Base-by-base conservation (phyloP, 2,329 filamentous ascomycete genomes). In the Zasmidium angulare region DNA sequence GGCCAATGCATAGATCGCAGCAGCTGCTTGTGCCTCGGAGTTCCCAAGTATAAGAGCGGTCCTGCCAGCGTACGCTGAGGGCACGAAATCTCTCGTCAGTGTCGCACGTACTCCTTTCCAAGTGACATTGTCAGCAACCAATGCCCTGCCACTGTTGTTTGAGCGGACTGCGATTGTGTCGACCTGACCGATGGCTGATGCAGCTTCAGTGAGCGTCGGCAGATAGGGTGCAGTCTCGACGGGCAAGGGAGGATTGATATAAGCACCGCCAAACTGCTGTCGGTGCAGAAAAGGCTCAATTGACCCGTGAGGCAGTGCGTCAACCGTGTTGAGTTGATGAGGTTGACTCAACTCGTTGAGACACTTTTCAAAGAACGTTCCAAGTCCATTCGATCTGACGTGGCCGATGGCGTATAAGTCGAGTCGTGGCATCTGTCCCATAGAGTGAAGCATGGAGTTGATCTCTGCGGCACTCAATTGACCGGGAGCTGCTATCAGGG, bases 41-140 rank as follows among this genome's bases (percentile, higher is more conserved):
- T 84, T 87, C 9, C 89, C 89, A 11, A 96, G 78, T 14, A 96
- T 84, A 48, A 96, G 84, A 1, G 90, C 90, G 2, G 89, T 86
- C 50, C 90, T 86, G 46, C 86, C 87, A 64, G 84, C 84, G 73
- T 93, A 96, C 0, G 91, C 90, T 3, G 89, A 92, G 0, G 91
- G 90, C 0, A 92, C 89, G 66, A 93, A 87, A 68, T 96, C 90
- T 21, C 89, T 84, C 2, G 88, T 95, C 59, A 96, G 79, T 0
- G 90, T 92, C 54, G 89, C 89, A 50, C 91, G 82, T 58, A 96
- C 93, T 1, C 90, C 91, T 73, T 91, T 91, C 90, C 91, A 95
- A 14, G 87, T 86, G 11, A 90, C 89, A 66, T 96, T 96, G 68
- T 95, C 90, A 50, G 91, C 89, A 17, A 93, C 78, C 46, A 93